These are phyloP conservation scores for Polyplosphaeria fusca DNA, from an alignment of 495 filamentous ascomycete genomes.

Conservation along the genomic window DNA sequence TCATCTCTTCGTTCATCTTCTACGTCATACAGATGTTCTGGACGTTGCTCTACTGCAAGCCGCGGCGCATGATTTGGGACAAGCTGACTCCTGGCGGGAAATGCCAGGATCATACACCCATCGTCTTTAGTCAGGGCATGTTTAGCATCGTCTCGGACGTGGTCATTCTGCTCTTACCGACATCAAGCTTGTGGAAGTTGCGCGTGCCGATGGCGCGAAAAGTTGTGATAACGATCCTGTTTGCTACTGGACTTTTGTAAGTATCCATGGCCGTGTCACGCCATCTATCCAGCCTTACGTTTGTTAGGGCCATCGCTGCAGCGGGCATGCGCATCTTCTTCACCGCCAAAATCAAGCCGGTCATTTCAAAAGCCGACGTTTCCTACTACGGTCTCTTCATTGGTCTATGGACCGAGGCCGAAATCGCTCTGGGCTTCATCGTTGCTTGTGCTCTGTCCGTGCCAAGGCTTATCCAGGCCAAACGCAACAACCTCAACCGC, in stretches of 20 bases:
- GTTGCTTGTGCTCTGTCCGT: conserved; percentile 17
- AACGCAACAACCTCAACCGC: conserved; percentile 2
- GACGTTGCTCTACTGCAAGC: conserved; percentile 23
- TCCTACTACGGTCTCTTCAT: conserved; percentile 22
- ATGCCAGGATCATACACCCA: conserved; percentile 16
- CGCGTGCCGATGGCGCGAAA: conserved; percentile 14
- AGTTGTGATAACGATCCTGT: conserved; percentile 9
- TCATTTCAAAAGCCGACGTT: conserved; percentile 12
- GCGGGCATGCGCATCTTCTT: conserved; percentile 22
- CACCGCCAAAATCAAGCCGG: conserved; percentile 12
- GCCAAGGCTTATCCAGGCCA: conserved; percentile 16
- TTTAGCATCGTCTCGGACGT: conserved; percentile 24
- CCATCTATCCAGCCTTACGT: neutral
- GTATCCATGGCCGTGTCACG: neutral
- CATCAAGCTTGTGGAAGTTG: conserved; percentile 9
- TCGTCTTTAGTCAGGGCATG: conserved; percentile 9
- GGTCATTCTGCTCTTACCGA: conserved; percentile 19
- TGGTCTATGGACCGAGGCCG: conserved; percentile 22
- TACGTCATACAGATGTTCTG: conserved; percentile 16
- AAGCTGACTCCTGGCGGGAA: conserved; percentile 14
- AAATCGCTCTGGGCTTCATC: conserved; percentile 24
- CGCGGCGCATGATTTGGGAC: conserved; percentile 18
- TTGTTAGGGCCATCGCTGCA: neutral
- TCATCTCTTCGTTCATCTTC: conserved; percentile 13
- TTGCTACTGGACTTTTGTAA: conserved; percentile 18